Evolutionary conservation across 169 alveolate species (phyloP).

Genomic region (Eimeria acervulina): DNA sequence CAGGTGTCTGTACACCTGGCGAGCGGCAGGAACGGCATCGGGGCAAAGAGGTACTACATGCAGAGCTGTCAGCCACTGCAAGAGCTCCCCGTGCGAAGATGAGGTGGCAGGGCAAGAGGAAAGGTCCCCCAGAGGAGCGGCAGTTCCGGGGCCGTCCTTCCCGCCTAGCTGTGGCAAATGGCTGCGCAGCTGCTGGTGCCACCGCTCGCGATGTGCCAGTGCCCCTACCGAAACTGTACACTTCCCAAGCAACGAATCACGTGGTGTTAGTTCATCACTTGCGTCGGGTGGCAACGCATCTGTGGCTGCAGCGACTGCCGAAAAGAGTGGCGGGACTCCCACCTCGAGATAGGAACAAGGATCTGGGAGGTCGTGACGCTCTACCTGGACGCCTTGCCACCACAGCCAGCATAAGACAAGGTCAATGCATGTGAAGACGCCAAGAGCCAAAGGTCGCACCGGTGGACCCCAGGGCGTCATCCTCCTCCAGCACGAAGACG

Average conservation of each 20-base stretch:
- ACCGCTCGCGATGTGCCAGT: not conserved
- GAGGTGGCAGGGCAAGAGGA: slow-evolving; percentile 5
- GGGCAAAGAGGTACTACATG: slow-evolving; percentile 44
- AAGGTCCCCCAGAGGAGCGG: not conserved
- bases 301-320: not conserved
- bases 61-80: slow-evolving; percentile 42
- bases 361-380: slow-evolving; percentile 61
- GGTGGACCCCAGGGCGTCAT: slow-evolving; percentile 42
- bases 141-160: not conserved
- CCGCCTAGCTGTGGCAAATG: not conserved
- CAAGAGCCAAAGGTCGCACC: slow-evolving; percentile 63
- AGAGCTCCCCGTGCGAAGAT: slow-evolving; percentile 25
- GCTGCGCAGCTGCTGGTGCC: not conserved
- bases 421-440: slow-evolving; percentile 13
- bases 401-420: slow-evolving; percentile 47
- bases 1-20: slow-evolving; percentile 44
- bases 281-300: not conserved
- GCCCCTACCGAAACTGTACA: not conserved
- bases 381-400: slow-evolving; percentile 60
- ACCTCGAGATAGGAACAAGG: not conserved
- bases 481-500: slow-evolving; percentile 23
- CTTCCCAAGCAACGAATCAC: not conserved
- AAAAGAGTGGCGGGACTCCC: not conserved
- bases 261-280: not conserved
- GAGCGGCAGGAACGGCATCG: slow-evolving; percentile 41